Evolutionary conservation across 2,329 filamentous ascomycete genomes (phyloP), one percentile per base, ranked within the genome.

Genomic region (Myriangium duriaei): DNA sequence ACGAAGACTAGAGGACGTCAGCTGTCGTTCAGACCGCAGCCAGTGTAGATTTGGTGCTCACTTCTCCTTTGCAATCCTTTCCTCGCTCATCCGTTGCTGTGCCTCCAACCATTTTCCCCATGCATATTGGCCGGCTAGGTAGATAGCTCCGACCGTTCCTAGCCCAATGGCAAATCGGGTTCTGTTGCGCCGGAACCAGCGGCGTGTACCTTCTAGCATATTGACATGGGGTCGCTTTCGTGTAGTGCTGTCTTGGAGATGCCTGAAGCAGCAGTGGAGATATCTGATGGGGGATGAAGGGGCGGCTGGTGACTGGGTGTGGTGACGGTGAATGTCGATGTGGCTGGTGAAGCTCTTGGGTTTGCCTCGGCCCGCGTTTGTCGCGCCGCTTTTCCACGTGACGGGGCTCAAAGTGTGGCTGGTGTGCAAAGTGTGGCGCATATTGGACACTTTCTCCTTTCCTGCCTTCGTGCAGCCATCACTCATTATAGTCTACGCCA

Each of bases 21-120:
- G n/a, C n/a, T n/a, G n/a, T n/a, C n/a, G n/a, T n/a, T n/a, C n/a
- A n/a, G n/a, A n/a, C n/a, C n/a, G n/a, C n/a, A n/a, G n/a, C n/a
- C n/a, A n/a, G n/a, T n/a, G n/a, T n/a, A 26, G 7, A n/a, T n/a
- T 7, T 26, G 21, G 7, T 30, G 7, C 15, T 30, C 39, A 95
- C 88, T 98, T 98, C 65, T 98, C 91, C 59, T 88, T 87, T 37
- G 88, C 83, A 57, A 95, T 92, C 53, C 86, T 79, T 55, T 96
- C 91, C 60, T 85, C 88, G 62, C 81, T 87, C 83, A 95, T 92
- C 59, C 88, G 86, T 71, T 95, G 86, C 49, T 87, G 78, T 51
- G 88, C 86, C 61, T 96, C 87, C 48, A 81, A 81, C 53, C 96
- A 79, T 71, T 94, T 96, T 52, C 73, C 74, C 54, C 95, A 61